Base-by-base conservation (phyloP, 1,139 yeast species). In the Protomyces inouyei region DNA sequence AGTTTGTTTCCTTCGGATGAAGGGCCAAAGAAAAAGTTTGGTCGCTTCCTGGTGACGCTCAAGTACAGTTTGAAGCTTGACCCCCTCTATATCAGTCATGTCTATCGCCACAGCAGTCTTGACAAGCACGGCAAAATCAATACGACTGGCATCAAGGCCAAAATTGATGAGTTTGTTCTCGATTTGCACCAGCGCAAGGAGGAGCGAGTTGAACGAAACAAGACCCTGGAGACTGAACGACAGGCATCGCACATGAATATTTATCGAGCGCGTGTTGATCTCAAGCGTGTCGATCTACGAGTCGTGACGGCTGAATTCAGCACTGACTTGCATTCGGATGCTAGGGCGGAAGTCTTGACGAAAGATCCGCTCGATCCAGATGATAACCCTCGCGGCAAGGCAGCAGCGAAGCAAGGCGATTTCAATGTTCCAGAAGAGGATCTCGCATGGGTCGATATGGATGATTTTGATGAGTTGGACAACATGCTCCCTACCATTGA, bases 151-250 rank as follows among this genome's bases (percentile, higher is more conserved):
- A 72, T 91, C 45, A 93, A 93, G 74, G 90, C 87, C 1, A 85
- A 84, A 69, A 82, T 87, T 35, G 79, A 82, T 3, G 78, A 79
- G 6, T 89, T 92, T 71, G 75, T 81, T 2, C 79, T 93, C 76
- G 98, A 92, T 72, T 74, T 92, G 43, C 98, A 93, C 72, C 97
- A 87, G 71, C 79, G 96, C 57, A 86, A 88, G 69, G 93, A 89
- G 72, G 80, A 85, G 25, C 78, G 83, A 3, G 79, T 82, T 2
- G 84, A 84, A 70, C 80, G 82, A 40, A 85, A 85, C 68, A 79
- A 83, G 60, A 79, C 81, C 38, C 78, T 85, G 60, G 82, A 85
- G 64, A 80, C 85, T 36, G 82, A 85, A 68, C 82, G 83, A 65
- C 79, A 79, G 65, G 72, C 83, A 1, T 78, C 82, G 72, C 83